A percentile compares a stretch with the other conserved stretches of the same genome.
These are phyloP conservation scores for Auricularia sp. DNA, from an alignment of 768 basidiomycete genomes.

Conservation along the genomic window DNA sequence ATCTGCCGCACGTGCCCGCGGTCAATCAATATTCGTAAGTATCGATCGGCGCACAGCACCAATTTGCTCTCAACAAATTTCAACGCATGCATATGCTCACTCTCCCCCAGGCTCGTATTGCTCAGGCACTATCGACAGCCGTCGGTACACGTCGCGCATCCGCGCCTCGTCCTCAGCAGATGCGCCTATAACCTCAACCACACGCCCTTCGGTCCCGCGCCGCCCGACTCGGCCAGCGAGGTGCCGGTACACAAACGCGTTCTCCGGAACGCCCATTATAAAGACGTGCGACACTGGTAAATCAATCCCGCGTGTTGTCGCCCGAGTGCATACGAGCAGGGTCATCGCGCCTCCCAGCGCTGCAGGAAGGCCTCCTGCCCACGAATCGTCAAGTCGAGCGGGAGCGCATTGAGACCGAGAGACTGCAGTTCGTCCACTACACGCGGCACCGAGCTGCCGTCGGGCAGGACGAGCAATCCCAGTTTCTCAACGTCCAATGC, in stretches of 20 bases:
- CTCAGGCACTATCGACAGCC: neutral
- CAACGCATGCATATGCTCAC: neutral
- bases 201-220: slow-evolving; percentile 55
- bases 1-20: slow-evolving; percentile 9
- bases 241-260: slow-evolving; percentile 50
- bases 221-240: slow-evolving; percentile 68
- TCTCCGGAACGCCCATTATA: slow-evolving; percentile 50
- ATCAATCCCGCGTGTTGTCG: slow-evolving; percentile 65
- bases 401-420: slow-evolving; percentile 58
- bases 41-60: slow-evolving; percentile 22
- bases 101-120: slow-evolving; percentile 13
- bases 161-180: slow-evolving; percentile 14
- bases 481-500: slow-evolving; percentile 61
- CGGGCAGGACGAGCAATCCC: slow-evolving; percentile 58
- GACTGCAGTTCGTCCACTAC: slow-evolving; percentile 53
- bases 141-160: neutral
- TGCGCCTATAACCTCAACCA: slow-evolving; percentile 48
- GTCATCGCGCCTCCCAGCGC: slow-evolving; percentile 15
- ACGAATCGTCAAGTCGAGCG: slow-evolving; percentile 40
- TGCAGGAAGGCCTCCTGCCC: slow-evolving; percentile 34
- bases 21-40: slow-evolving; percentile 25
- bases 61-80: neutral
- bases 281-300: slow-evolving; percentile 70
- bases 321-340: slow-evolving; percentile 57
- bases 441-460: slow-evolving; percentile 48